Evolutionary conservation across 768 basidiomycete species (phyloP), one percentile per base, ranked within the genome.

Genomic region (Leccinum longicurvipes): DNA sequence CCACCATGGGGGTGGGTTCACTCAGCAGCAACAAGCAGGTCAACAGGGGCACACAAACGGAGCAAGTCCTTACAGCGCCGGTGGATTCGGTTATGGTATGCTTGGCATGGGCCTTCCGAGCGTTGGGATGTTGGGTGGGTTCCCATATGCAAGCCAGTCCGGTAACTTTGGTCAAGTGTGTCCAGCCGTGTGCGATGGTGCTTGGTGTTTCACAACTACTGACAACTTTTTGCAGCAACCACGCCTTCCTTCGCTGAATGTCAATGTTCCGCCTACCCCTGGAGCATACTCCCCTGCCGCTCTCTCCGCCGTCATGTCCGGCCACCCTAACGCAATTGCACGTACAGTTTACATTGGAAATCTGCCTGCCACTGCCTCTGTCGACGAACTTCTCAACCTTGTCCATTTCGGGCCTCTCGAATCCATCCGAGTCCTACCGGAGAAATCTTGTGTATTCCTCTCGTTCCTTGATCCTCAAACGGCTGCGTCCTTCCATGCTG

Each of bases 381-480:
- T 99, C 52, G 97, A 99, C 72, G 96, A 98, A 70, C 85, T 99
- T 14, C 86, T 99, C 66, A 97, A 94, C 70, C 87, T 98, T 61
- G 96, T 99, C 56, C 93, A 96, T 67, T 98, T 98, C 67, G 96
- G 96, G 4, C 96, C 97, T 0, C 86, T 98, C 62, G 96, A 98
- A 72, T 88, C 85, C 47, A 88, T 98, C 66, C 89, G 93, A 47
- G 90, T 99, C 32, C 82, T 98, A 10, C 93, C 94, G 45, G 96
- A 98, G 71, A 98, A 98, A 72, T 91, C 88, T 2, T 98, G 97
- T 72, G 94, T 97, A 50, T 99, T 99, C 80, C 84, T 99, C 55
- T 97, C 94, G 27, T 99, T 98, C 85, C 81, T 99, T 53, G 95
- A 99, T 56, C 89, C 88, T 21, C 79, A 84, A 27, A 97, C 91